Evolutionary conservation across 257 asterid genomes (phyloP), one percentile per base, ranked within the genome.

Genomic region (Thymus mandschuricus): DNA sequence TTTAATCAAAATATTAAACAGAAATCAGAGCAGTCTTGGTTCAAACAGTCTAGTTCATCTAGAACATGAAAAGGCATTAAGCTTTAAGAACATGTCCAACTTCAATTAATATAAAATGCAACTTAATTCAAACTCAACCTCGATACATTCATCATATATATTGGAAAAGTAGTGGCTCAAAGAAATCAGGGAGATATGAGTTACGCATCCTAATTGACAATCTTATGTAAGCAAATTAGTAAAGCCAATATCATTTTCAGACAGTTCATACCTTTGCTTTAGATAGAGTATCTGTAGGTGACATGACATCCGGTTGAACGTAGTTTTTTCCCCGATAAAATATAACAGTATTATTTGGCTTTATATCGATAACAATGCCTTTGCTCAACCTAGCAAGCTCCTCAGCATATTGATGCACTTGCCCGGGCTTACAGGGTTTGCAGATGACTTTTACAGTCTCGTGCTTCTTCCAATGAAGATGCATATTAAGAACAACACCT

Each of bases 401-500:
- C 58, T 86, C 86, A 40, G 97, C 96, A 71, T 85, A 91, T 71
- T 86, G 86, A 70, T 83, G 82, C 78, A 89, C 79, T 86, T 94
- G 97, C 60, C 99, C 97, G 38, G 88, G 95, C 82, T 70, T 91
- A 83, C 98, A 94, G 61, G 99, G 99, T 76, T 77, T 94, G 86
- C 99, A 94, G 45, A 82, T 72, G 68, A 91, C 97, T 82, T 91
- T 94, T 15, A 94, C 92, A 0, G 99, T 94, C 75, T 94, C 99
- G 8, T 94, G 99, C 59, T 78, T 89, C 84, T 94, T 94, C 97
- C 99, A 94, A 46, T 94, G 99, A 64, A 91, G 97, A 83, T 94
- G 99, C 97, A 94, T 94, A 81, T 94, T 94, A 64, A 94, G 94
- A 71, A 94, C 96, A 79, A 91, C 96, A 41, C 98, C 98, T 68